Evolutionary conservation across 2,329 filamentous ascomycete genomes (phyloP), one percentile per base, ranked within the genome.

Genomic region (Sclerotinia spermophila): DNA sequence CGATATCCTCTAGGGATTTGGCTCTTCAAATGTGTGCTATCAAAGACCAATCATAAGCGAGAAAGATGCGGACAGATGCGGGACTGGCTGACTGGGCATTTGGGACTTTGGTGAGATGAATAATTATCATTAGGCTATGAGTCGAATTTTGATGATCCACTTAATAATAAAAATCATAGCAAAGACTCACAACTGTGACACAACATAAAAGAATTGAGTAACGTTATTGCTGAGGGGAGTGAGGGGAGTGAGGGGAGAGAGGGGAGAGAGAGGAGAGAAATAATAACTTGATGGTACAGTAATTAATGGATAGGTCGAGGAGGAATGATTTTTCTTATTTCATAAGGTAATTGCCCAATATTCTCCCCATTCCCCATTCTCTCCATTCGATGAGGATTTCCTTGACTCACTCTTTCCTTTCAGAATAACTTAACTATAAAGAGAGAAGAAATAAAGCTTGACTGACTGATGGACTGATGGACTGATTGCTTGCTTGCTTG

Each of bases 21-120:
- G 61, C 66, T 68, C 67, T 68, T 68, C 56, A 68, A 62, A 51
- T 69, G 67, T 69, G 67, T 69, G 67, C 44, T 69, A 69, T 51
- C 30, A 64, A 40, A n/a, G 35, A 40, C 67, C 67, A 69, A 69
- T 69, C 67, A 69, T 62, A 69, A 64, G 67, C 67, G 56, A 69
- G 58, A 17, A 19, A 21, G 42, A 51, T 24, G 40, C 67, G 67
- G 67, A 61, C 33, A 30, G 10, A 40, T 62, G 61, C 61, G 61
- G 61, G 24, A 53, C 48, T 24, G 33, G 44, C 5, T 5, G 13
- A 21, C 13, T 60, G n/a, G n/a, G n/a, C n/a, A n/a, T n/a, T n/a
- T n/a, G n/a, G n/a, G n/a, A n/a, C n/a, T n/a, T n/a, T n/a, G n/a
- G 38, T 44, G 15, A 60, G 53, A 21, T 10, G 53, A 56, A 33